A percentile compares a stretch with the other conserved stretches of the same genome.
Evolutionary conservation across 2,329 filamentous ascomycete genomes (phyloP).

Genomic region (Tolypocladium album): DNA sequence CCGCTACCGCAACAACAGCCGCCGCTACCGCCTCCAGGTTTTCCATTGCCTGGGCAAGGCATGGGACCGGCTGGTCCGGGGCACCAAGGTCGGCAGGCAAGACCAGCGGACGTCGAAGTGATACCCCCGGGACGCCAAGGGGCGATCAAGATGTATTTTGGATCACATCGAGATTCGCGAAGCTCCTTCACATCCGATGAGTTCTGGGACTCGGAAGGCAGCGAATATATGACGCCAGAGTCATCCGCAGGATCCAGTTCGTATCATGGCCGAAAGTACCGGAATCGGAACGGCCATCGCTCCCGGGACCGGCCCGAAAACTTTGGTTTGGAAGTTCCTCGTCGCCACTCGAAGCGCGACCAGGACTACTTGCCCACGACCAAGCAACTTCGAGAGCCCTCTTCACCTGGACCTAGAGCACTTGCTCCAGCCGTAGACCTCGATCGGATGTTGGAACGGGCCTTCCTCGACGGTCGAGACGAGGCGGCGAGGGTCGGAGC

Average conservation of each 20-base stretch:
- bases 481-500: background rate
- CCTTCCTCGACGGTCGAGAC: background rate
- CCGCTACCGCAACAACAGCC: background rate
- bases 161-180: conserved; percentile 5
- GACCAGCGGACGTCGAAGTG: background rate
- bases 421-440: background rate
- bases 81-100: background rate
- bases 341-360: background rate
- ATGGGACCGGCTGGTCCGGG: background rate
- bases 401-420: background rate
- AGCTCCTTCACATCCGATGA: conserved; percentile 6
- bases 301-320: conserved; percentile 6
- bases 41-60: background rate
- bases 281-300: conserved; percentile 5
- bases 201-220: conserved; percentile 2
- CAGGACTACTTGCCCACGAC: background rate
- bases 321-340: conserved; percentile 3
- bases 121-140: background rate
- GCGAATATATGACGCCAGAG: conserved; percentile 7
- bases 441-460: background rate
- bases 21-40: background rate
- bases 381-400: background rate
- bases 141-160: background rate
- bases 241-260: conserved; percentile 8
- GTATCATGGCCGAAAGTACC: conserved; percentile 3